A percentile compares a stretch with the other conserved stretches of the same genome.
These are phyloP conservation scores for Dichotomocladium elegans DNA, from an alignment of 371 early-diverging fungal species.

Conservation along the genomic window DNA sequence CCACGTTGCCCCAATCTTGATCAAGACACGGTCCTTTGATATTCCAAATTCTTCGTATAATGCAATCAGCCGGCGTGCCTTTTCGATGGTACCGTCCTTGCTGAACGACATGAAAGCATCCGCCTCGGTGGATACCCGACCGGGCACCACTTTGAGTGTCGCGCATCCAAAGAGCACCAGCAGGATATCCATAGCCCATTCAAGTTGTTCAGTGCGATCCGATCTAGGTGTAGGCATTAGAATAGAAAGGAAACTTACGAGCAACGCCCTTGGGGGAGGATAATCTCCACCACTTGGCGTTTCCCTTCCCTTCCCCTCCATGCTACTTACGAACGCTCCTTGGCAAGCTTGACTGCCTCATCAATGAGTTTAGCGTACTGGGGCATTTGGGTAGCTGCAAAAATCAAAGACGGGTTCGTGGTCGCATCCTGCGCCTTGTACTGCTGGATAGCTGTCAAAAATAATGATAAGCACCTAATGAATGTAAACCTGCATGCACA, in stretches of 20 bases:
- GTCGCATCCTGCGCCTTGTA: conserved; percentile 99
- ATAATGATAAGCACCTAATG: neutral
- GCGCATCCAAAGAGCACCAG: conserved; percentile 95
- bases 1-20: conserved; percentile 99
- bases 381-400: conserved; percentile 88
- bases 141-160: conserved; percentile 96
- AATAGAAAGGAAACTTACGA: too few species aligned
- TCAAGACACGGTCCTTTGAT: conserved; percentile 85
- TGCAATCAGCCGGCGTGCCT: conserved; percentile 86
- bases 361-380: conserved; percentile 89
- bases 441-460: conserved; percentile 93
- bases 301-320: neutral
- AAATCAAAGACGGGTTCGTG: conserved; percentile 97
- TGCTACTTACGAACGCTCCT: conserved; percentile 33
- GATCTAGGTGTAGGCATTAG: too few species aligned
- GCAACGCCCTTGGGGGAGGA: too few species aligned
- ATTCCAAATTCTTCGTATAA: conserved; percentile 89
- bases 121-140: conserved; percentile 97
- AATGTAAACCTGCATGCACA: too few species aligned
- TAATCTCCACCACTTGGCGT: too few species aligned
- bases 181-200: conserved; percentile 89
- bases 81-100: conserved; percentile 87
- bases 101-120: conserved; percentile 96
- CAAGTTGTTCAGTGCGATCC: too few species aligned
- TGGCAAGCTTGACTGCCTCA: conserved; percentile 85